These are phyloP conservation scores for Platanthera zijinensis DNA, from an alignment of 106 monocot genomes.

Conservation along the genomic window DNA sequence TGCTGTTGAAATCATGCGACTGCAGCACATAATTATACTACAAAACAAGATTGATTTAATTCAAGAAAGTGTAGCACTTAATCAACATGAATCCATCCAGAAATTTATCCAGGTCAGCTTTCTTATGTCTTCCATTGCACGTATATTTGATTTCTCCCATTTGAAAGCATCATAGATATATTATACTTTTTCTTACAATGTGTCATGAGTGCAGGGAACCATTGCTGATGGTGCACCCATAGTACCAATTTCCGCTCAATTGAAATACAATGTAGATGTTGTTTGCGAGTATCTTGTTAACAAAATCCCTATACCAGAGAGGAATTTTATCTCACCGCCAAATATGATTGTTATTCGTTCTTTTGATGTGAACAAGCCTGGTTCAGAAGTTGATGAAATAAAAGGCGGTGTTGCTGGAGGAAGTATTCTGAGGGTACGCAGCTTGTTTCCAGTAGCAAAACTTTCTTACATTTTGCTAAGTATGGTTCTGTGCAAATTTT, in stretches of 20 bases:
- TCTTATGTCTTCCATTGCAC: neutral
- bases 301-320: constrained; percentile 78
- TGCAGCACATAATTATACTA: constrained; percentile 78
- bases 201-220: constrained; percentile 51
- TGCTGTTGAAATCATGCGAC: constrained; percentile 94
- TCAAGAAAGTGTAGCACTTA: constrained; percentile 88
- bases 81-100: constrained; percentile 92
- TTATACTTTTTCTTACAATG: neutral
- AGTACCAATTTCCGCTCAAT: constrained; percentile 85
- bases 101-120: constrained; percentile 68
- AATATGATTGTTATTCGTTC: constrained; percentile 96
- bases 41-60: constrained; percentile 97
- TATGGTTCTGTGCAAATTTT: too few species aligned
- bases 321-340: constrained; percentile 70
- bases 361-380: constrained; percentile 96
- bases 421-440: constrained; percentile 72
- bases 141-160: neutral
- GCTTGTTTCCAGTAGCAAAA: too few species aligned
- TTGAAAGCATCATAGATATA: neutral
- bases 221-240: constrained; percentile 88
- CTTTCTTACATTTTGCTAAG: too few species aligned
- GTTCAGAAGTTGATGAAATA: constrained; percentile 91
- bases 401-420: constrained; percentile 84
- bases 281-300: constrained; percentile 87
- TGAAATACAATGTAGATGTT: constrained; percentile 95